Conservation (phyloP, 2,329 filamentous ascomycete species). For the Beauveria sp. region DNA sequence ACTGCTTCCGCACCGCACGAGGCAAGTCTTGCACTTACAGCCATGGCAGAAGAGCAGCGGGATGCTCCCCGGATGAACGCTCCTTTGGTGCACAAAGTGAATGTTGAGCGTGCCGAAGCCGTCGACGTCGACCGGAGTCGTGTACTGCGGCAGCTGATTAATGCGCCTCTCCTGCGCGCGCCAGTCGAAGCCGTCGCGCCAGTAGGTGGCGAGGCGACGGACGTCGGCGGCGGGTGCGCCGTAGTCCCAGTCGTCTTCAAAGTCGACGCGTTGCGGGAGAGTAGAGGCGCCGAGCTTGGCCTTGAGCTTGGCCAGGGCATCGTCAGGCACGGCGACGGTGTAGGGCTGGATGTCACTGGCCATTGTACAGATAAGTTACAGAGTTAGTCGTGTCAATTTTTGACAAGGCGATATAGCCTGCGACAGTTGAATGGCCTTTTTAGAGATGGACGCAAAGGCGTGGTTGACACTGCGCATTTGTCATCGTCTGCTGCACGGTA, state of each 20-base stretch:
- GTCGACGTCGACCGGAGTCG: conserved; percentile 38
- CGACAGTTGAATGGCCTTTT: not conserved
- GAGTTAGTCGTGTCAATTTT: not conserved
- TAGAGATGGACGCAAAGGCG: not conserved
- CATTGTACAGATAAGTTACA: not conserved
- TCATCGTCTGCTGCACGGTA: not conserved
- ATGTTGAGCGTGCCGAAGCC: conserved; percentile 49
- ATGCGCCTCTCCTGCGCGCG: conserved; percentile 43
- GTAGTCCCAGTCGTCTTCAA: conserved; percentile 16
- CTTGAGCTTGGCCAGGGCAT: conserved; percentile 17
- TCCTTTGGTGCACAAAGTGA: conserved; percentile 53
- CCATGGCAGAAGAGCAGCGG: conserved; percentile 46
- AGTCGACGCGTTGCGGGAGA: conserved; percentile 15
- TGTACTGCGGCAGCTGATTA: conserved; percentile 50
- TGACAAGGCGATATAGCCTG: not conserved
- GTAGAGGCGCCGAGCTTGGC: conserved; percentile 18
- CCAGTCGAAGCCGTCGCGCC: conserved; percentile 47
- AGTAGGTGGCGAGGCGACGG: conserved; percentile 21
- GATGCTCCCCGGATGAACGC: conserved; percentile 40
- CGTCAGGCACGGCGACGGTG: conserved; percentile 21
- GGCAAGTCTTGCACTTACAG: conserved; percentile 9
- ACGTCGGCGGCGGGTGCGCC: conserved; percentile 19
- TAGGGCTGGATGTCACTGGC: conserved; percentile 19
- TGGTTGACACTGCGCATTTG: not conserved
- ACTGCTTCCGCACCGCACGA: not conserved